A percentile compares a stretch with the other conserved stretches of the same genome.
Evolutionary conservation across 495 filamentous ascomycete species (phyloP).

Genomic region (Talaromyces adpressus): DNA sequence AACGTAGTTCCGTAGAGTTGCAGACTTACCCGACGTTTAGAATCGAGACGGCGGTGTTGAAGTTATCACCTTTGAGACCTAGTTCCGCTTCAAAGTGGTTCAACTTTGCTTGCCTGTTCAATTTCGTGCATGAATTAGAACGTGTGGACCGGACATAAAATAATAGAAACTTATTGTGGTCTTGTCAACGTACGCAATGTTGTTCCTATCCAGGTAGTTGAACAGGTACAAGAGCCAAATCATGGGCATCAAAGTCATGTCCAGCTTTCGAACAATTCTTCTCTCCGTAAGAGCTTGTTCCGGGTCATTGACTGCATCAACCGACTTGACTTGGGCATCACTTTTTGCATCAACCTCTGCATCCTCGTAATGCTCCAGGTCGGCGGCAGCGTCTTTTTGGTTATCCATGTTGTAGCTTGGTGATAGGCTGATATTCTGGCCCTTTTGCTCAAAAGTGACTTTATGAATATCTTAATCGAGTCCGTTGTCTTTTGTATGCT

Average conservation of each 20-base stretch:
- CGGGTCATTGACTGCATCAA: too few relatives aligned
- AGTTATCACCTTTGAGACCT: conserved; percentile 39
- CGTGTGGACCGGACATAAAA: neutral
- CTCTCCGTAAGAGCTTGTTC: neutral
- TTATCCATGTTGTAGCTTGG: too few relatives aligned
- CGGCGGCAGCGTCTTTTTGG: too few relatives aligned
- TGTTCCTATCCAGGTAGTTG: conserved; percentile 42
- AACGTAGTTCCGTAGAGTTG: neutral
- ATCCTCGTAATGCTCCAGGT: too few relatives aligned
- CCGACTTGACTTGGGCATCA: too few relatives aligned
- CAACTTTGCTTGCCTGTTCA: conserved; percentile 15
- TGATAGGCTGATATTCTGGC: too few relatives aligned
- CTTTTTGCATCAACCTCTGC: too few relatives aligned
- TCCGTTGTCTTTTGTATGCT: too few relatives aligned
- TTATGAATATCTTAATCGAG: too few relatives aligned
- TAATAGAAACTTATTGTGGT: too few relatives aligned
- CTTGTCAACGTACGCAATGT: conserved; percentile 5
- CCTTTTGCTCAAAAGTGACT: too few relatives aligned
- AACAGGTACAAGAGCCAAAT: conserved; percentile 46
- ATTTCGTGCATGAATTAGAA: neutral
- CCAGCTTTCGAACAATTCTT: conserved; percentile 40
- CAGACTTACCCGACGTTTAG: conserved; percentile 45
- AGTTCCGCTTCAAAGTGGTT: conserved; percentile 40
- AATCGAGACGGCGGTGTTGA: conserved; percentile 50
- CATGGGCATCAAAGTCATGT: conserved; percentile 39